Percentiles rank a stretch among this genome's conserved stretches.
Conservation (phyloP, 225 moss, liverwort and hornwort species). For the Asterella californica region DNA sequence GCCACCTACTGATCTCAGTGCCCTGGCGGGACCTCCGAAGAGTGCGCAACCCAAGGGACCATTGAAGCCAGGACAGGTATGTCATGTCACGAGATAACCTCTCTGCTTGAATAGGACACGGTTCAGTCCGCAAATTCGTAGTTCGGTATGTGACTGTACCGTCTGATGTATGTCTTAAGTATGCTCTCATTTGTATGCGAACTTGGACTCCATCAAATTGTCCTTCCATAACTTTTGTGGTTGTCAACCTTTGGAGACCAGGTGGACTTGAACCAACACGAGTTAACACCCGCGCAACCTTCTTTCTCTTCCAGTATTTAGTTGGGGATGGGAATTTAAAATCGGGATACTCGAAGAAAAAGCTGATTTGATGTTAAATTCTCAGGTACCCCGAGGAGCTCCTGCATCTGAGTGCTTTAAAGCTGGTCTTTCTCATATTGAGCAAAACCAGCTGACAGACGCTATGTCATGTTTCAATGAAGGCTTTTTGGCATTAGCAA, state of each 20-base stretch:
- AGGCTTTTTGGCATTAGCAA: conserved; percentile 86
- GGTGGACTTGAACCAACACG: too few species aligned
- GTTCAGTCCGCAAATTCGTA: not conserved
- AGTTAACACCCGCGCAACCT: too few species aligned
- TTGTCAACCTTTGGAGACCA: not conserved
- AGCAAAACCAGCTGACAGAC: conserved; percentile 91
- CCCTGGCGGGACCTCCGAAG: conserved; percentile 69
- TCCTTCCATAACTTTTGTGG: not conserved
- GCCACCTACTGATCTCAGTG: conserved; percentile 67
- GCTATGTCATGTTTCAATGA: conserved; percentile 96
- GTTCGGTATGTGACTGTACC: not conserved
- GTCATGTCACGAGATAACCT: not conserved
- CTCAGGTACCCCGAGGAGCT: conserved; percentile 89
- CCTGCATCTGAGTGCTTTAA: conserved; percentile 92
- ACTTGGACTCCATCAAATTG: not conserved
- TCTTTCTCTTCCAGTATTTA: too few species aligned
- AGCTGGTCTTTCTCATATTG: conserved; percentile 75
- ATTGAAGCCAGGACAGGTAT: conserved; percentile 86
- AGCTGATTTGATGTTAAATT: not conserved
- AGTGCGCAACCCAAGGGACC: conserved; percentile 69
- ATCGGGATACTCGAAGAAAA: not conserved
- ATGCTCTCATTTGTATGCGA: not conserved
- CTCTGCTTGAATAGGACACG: not conserved
- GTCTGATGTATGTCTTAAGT: not conserved
- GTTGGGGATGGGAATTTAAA: not conserved